Evolutionary conservation across 768 basidiomycete species (phyloP).

Genomic region (Auriscalpium orientale): DNA sequence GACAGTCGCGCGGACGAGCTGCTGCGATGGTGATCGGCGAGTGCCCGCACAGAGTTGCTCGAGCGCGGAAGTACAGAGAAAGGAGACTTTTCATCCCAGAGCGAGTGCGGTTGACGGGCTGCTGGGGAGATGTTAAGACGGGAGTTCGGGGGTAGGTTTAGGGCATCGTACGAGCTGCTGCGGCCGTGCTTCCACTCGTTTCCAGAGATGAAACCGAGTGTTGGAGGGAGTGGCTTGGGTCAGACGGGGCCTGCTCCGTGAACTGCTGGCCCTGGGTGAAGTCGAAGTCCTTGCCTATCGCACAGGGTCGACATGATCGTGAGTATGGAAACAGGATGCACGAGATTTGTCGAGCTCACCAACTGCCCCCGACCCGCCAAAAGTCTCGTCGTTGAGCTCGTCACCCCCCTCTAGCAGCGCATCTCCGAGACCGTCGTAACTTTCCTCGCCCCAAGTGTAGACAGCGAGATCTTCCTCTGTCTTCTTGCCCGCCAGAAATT

Average conservation of each 20-base stretch:
- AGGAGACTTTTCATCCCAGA: slow-evolving; percentile 78
- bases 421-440: slow-evolving; percentile 85
- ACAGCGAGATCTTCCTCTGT: slow-evolving; percentile 81
- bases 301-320: background rate
- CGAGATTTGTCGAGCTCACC: slow-evolving; percentile 44
- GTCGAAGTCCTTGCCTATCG: slow-evolving; percentile 84
- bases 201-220: too few species aligned
- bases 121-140: slow-evolving; percentile 32
- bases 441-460: slow-evolving; percentile 88
- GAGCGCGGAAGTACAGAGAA: slow-evolving; percentile 57
- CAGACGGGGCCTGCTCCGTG: slow-evolving; percentile 12
- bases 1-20: slow-evolving; percentile 16
- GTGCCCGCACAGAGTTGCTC: slow-evolving; percentile 4
- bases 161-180: slow-evolving; percentile 22
- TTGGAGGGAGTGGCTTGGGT: background rate
- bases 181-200: background rate
- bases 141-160: slow-evolving; percentile 12
- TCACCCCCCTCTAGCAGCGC: slow-evolving; percentile 84
- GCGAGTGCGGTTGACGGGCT: slow-evolving; percentile 53
- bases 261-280: slow-evolving; percentile 46
- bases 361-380: slow-evolving; percentile 62
- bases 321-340: background rate
- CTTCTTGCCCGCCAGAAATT: slow-evolving; percentile 35
- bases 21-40: slow-evolving; percentile 19
- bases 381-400: slow-evolving; percentile 96